These are phyloP conservation scores for Adansonia madagascariensis DNA, from an alignment of 441 rosid species.

Conservation along the genomic window DNA sequence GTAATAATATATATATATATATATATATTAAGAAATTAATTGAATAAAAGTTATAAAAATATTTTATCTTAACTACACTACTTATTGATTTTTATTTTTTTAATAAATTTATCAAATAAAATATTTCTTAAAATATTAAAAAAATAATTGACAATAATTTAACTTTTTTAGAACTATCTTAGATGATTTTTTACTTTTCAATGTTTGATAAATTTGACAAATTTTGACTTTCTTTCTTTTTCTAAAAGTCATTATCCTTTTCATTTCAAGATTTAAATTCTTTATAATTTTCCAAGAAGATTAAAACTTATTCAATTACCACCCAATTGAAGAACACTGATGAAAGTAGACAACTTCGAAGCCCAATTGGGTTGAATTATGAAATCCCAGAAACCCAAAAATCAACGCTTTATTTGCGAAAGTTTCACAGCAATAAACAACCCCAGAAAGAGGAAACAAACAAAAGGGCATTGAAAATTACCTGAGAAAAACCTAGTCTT, in stretches of 20 bases:
- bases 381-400: background rate
- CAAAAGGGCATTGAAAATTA: slow-evolving; percentile 20
- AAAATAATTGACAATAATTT: no score
- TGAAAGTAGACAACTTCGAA: background rate
- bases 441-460: background rate
- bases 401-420: background rate
- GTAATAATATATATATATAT: background rate
- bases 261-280: background rate
- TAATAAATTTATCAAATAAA: no score
- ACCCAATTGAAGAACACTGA: background rate
- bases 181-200: no score
- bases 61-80: no score
- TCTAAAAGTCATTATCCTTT: background rate
- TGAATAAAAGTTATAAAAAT: background rate
- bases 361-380: background rate
- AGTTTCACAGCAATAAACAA: background rate
- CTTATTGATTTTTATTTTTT: no score
- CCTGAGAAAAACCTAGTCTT: slow-evolving; percentile 41
- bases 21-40: background rate
- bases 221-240: background rate
- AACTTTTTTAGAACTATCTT: no score
- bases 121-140: no score
- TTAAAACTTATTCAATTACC: background rate
- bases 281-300: background rate
- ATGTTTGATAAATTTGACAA: no score